Base-by-base conservation (phyloP, 2,329 filamentous ascomycete species). In the Xylariaceae sp. region DNA sequence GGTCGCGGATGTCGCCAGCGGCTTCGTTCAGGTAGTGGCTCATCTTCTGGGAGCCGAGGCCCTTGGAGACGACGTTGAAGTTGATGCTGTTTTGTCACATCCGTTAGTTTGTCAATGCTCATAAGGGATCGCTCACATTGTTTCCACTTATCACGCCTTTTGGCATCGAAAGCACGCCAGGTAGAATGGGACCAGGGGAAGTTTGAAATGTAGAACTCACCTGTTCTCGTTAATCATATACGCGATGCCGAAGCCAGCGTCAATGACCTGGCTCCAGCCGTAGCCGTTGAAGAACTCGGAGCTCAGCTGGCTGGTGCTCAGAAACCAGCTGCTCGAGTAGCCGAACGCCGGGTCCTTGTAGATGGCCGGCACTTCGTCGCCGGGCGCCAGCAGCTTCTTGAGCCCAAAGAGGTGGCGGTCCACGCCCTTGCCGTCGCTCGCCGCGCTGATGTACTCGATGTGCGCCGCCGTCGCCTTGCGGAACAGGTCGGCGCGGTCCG, bases 161-260 rank as follows among this genome's bases (percentile, higher is more conserved):
- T n/a, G n/a, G n/a, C n/a, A n/a, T n/a, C n/a, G n/a, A n/a, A n/a
- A n/a, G n/a, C n/a, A n/a, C n/a, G n/a, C n/a, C n/a, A n/a, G n/a
- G n/a, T n/a, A n/a, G n/a, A n/a, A n/a, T n/a, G n/a, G n/a, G n/a
- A n/a, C n/a, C n/a, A n/a, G n/a, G n/a, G n/a, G n/a, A n/a, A n/a
- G n/a, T n/a, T n/a, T n/a, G n/a, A n/a, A 18, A 32, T 16, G 11
- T 31, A 28, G 24, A 33, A 59, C 72, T 65, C 62, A 88, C 85
- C 81, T 90, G 67, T 96, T 95, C 76, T 97, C 91, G 64, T 98
- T 98, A 65, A 98, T 97, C 93, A 98, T 98, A 65, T 98, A 98
- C 30, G 93, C 93, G 61, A 98, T 95, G 51, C 93, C 93, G 68
- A 93, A 98, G 22, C 93, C 93, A 46, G 85, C 87, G 60, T 97